Evolutionary conservation across 2,329 filamentous ascomycete species (phyloP).

Genomic region (Trichophaea hybrida): DNA sequence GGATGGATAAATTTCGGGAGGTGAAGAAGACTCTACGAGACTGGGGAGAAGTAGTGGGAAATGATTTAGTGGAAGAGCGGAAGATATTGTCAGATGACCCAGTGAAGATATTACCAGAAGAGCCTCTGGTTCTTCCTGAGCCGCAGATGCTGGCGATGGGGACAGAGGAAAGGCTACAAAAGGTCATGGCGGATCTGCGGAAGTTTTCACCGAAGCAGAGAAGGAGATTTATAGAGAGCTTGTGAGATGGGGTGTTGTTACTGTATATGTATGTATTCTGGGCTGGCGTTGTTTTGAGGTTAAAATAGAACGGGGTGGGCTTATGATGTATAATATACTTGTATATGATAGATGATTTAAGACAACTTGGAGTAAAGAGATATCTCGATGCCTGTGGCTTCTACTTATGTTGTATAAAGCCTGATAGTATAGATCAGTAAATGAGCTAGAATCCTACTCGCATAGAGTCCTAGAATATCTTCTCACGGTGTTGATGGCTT

Average conservation of each 20-base stretch:
- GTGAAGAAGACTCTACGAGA: background rate
- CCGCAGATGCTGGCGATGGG: background rate
- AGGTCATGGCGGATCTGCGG: background rate
- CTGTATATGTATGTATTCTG: background rate
- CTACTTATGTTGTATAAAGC: no score
- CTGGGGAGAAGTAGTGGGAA: background rate
- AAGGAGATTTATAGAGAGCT: background rate
- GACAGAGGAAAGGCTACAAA: background rate
- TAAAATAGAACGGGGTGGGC: no score
- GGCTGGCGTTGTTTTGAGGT: no score
- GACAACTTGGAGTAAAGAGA: no score
- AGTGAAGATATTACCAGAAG: background rate
- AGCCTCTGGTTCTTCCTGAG: background rate
- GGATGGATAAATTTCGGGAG: background rate
- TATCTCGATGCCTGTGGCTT: no score
- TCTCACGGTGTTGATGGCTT: no score
- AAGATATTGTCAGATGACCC: background rate
- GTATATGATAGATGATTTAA: no score
- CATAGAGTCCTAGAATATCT: no score
- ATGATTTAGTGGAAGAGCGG: background rate
- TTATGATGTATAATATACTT: no score
- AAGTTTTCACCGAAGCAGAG: background rate
- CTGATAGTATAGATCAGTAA: no score
- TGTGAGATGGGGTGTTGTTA: background rate
- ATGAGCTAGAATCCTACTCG: no score